Conservation (phyloP, 768 basidiomycete genomes). For the Russula dissimulans region DNA sequence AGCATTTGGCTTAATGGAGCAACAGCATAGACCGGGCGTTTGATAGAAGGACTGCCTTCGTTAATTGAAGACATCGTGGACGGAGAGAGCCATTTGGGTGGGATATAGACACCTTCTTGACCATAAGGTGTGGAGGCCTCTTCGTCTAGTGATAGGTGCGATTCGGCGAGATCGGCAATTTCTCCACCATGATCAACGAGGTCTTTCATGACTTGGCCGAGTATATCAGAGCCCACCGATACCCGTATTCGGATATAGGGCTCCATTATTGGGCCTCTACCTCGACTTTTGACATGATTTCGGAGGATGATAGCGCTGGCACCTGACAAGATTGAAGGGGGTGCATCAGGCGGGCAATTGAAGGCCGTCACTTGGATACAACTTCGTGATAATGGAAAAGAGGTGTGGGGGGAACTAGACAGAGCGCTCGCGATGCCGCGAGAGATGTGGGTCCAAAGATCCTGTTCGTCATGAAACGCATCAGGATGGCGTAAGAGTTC, state of each 20-base stretch:
- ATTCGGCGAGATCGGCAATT: slow-evolving; percentile 52
- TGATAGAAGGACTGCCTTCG: slow-evolving; percentile 27
- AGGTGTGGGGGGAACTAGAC: slow-evolving; percentile 71
- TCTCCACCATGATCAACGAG: slow-evolving; percentile 81
- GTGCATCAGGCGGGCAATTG: slow-evolving; percentile 33
- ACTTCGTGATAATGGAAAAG: slow-evolving; percentile 57
- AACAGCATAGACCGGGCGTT: slow-evolving; percentile 58
- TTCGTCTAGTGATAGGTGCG: slow-evolving; percentile 31
- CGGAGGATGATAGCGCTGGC: slow-evolving; percentile 59
- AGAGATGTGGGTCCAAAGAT: slow-evolving; percentile 46
- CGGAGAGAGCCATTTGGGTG: slow-evolving; percentile 69
- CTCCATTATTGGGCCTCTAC: slow-evolving; percentile 68
- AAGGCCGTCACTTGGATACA: slow-evolving; percentile 45
- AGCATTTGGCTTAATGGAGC: slow-evolving; percentile 78
- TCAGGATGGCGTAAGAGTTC: slow-evolving; percentile 45
- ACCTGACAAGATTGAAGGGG: slow-evolving; percentile 50
- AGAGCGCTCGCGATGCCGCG: slow-evolving; percentile 64
- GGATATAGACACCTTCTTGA: slow-evolving; percentile 63
- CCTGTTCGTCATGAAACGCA: slow-evolving; percentile 31
- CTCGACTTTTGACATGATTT: slow-evolving; percentile 48
- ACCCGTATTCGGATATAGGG: slow-evolving; percentile 67
- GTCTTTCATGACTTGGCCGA: slow-evolving; percentile 77
- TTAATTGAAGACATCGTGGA: slow-evolving; percentile 33
- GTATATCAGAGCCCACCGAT: slow-evolving; percentile 51
- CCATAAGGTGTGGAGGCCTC: slow-evolving; percentile 35